Percentiles rank a stretch among this genome's conserved stretches.
Conservation (phyloP, 345 rosid genomes). For the Adansonia digitata region DNA sequence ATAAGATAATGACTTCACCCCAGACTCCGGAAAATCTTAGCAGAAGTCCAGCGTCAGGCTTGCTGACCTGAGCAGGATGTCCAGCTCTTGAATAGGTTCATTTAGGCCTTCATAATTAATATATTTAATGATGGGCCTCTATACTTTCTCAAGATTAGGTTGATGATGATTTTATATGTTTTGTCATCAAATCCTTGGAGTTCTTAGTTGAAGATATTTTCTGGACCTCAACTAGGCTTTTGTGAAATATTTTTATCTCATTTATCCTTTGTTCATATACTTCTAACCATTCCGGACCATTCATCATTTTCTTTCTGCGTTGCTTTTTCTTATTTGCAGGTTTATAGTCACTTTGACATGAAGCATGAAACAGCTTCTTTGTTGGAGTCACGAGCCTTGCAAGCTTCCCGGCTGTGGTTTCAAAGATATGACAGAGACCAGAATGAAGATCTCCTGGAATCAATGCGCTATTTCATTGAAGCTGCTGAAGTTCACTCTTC, state of each 20-base stretch:
- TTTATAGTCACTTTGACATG: conserved; percentile 93
- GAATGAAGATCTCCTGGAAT: conserved; percentile 87
- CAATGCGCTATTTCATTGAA: conserved; percentile 90
- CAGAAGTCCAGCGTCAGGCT: background rate
- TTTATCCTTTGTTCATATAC: background rate
- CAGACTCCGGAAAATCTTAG: background rate
- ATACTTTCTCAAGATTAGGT: background rate
- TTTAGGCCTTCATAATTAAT: background rate
- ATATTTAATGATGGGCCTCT: background rate
- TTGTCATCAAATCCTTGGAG: background rate
- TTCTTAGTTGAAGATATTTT: background rate
- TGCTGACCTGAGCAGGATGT: background rate
- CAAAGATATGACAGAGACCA: conserved; percentile 70
- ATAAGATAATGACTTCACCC: background rate
- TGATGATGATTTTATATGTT: background rate
- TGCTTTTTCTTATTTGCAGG: conserved; percentile 44
- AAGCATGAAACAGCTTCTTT: conserved; percentile 91
- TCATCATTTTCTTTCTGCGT: background rate
- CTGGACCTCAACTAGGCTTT: background rate
- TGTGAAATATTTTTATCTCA: background rate
- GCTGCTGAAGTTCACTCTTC: conserved; percentile 95
- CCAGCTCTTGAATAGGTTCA: background rate
- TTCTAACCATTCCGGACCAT: background rate
- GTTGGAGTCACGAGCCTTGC: conserved; percentile 75
- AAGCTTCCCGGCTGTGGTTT: conserved; percentile 77